Conservation (phyloP, 2,329 filamentous ascomycete species). For the Torrubiellomyces zombiae region DNA sequence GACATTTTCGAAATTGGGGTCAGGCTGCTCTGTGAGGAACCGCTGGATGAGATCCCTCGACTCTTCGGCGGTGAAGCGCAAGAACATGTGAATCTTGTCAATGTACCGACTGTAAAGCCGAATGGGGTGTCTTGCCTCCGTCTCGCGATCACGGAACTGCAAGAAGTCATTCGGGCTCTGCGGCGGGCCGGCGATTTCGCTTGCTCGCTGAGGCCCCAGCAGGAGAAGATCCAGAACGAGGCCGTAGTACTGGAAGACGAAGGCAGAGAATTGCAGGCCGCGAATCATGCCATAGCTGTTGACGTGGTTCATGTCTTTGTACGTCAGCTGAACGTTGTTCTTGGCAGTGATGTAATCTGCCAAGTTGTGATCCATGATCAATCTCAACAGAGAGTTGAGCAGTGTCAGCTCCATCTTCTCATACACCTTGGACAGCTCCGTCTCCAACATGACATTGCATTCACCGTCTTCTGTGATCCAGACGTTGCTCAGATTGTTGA, state of each 20-base stretch:
- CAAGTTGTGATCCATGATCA: slow-evolving; percentile 99
- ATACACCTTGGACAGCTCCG: slow-evolving; percentile 95
- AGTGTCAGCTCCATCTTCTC: slow-evolving; percentile 97
- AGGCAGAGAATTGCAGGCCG: slow-evolving; percentile 92
- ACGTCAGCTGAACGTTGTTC: slow-evolving; percentile 97
- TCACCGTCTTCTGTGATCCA: slow-evolving; percentile 91
- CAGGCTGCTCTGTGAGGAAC: slow-evolving; percentile 93
- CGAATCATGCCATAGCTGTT: slow-evolving; percentile 98
- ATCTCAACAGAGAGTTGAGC: slow-evolving; percentile 74
- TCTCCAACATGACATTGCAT: slow-evolving; percentile 98
- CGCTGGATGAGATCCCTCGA: slow-evolving; percentile 91
- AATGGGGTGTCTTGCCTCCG: slow-evolving; percentile 86
- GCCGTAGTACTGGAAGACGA: slow-evolving; percentile 98
- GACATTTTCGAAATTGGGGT: slow-evolving; percentile 98
- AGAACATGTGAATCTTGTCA: slow-evolving; percentile 96
- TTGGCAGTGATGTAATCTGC: slow-evolving; percentile 98
- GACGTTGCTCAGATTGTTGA: slow-evolving; percentile 92
- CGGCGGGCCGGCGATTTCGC: slow-evolving; percentile 88
- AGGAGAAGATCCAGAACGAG: slow-evolving; percentile 85
- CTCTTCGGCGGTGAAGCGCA: slow-evolving; percentile 85
- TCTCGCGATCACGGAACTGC: slow-evolving; percentile 86
- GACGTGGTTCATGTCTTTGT: slow-evolving; percentile 99
- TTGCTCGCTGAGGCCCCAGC: slow-evolving; percentile 87
- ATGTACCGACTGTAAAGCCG: slow-evolving; percentile 96
- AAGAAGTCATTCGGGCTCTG: slow-evolving; percentile 93